phyloP scores from a whole-genome alignment of 1,284 basidiomycete species.

The Fomitopsis palustris region DNA sequence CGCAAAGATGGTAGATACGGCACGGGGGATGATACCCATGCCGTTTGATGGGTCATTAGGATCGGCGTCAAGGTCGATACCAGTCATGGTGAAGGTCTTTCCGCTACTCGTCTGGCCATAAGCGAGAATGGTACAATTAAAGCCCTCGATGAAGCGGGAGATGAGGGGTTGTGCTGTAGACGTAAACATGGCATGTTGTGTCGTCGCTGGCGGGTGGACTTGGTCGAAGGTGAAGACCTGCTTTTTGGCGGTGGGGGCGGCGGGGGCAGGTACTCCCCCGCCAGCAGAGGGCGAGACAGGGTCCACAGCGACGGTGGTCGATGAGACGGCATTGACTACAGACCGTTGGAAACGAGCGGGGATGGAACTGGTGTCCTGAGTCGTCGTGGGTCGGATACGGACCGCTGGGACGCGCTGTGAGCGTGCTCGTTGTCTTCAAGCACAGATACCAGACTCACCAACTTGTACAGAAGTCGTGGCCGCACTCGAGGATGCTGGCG shows the following conservation, averaged over 20 bases:
- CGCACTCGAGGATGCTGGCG: constrained; percentile 53
- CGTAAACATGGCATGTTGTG: constrained; percentile 84
- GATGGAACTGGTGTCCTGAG: constrained; percentile 80
- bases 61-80: constrained; percentile 81
- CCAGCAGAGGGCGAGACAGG: constrained; percentile 43
- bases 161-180: constrained; percentile 84
- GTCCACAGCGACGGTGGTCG: constrained; percentile 76
- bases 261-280: constrained; percentile 47
- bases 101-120: constrained; percentile 98
- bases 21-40: constrained; percentile 94
- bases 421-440: constrained; percentile 10
- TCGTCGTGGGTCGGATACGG: constrained; percentile 86
- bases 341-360: constrained; percentile 91
- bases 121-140: constrained; percentile 96
- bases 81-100: constrained; percentile 97
- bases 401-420: constrained; percentile 48
- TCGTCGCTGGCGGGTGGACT: constrained; percentile 81
- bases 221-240: constrained; percentile 93
- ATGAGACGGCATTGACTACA: constrained; percentile 74
- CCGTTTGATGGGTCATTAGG: constrained; percentile 70
- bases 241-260: constrained; percentile 64
- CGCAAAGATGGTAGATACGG: constrained; percentile 89
- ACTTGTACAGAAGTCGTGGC: constrained; percentile 84
- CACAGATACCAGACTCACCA: constrained; percentile 47
- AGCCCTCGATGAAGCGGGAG: constrained; percentile 90